Conservation (phyloP, 768 basidiomycete genomes). For the Trametes sanguinea region DNA sequence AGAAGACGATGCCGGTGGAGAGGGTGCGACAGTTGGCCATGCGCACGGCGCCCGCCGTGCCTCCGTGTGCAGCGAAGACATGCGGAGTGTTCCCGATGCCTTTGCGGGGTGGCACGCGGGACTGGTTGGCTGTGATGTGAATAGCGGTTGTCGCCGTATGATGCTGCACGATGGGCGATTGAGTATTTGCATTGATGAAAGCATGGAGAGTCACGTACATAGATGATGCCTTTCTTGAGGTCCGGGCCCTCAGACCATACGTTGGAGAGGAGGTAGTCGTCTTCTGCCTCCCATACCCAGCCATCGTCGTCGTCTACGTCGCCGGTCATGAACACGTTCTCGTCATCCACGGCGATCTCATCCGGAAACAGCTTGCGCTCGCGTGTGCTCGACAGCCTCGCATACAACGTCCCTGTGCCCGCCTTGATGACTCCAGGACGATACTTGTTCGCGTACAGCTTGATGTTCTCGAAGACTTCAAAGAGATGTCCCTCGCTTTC, state of each 20-base stretch:
- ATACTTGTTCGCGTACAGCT: slow-evolving; percentile 38
- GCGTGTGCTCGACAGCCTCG: slow-evolving; percentile 34
- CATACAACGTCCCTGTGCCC: slow-evolving; percentile 23
- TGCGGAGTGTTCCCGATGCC: slow-evolving; percentile 64
- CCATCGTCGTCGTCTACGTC: slow-evolving; percentile 40
- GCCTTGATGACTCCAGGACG: slow-evolving; percentile 55
- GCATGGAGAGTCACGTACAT: slow-evolving; percentile 46
- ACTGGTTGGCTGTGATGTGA: slow-evolving; percentile 64
- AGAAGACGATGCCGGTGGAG: not conserved
- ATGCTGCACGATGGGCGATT: slow-evolving; percentile 40
- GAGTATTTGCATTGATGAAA: not conserved
- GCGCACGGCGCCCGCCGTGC: slow-evolving; percentile 24
- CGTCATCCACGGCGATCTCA: slow-evolving; percentile 16
- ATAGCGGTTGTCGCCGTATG: slow-evolving; percentile 53
- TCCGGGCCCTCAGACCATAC: slow-evolving; percentile 54
- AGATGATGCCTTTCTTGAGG: slow-evolving; percentile 53
- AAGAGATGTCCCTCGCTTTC: slow-evolving; percentile 55
- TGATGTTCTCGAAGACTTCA: slow-evolving; percentile 53
- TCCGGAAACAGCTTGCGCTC: slow-evolving; percentile 36
- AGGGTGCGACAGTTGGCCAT: slow-evolving; percentile 25
- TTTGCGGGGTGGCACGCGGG: slow-evolving; percentile 51
- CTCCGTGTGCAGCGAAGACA: slow-evolving; percentile 51
- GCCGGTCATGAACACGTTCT: slow-evolving; percentile 8
- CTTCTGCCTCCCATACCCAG: slow-evolving; percentile 73
- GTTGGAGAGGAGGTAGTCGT: slow-evolving; percentile 60